Evolutionary conservation across 495 filamentous ascomycete genomes (phyloP), one percentile per base, ranked within the genome.

Genomic region (Aspergillus affinis): DNA sequence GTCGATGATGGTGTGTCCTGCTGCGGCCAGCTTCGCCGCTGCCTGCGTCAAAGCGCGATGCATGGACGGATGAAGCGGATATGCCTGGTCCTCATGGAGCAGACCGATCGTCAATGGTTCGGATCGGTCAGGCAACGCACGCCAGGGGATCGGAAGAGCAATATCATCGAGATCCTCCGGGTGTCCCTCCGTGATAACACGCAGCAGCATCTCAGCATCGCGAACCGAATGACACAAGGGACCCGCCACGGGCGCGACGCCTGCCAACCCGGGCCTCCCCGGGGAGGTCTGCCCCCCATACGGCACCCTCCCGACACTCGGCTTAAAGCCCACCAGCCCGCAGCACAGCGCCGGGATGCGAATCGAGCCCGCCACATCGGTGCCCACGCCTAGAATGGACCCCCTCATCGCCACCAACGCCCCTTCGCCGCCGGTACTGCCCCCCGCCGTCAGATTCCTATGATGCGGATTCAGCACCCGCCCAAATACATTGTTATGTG

Each of bases 281-380:
- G 67, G 7, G 76, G 82, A 48, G 67, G 58, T 62, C 19, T 65
- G 55, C 0, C 67, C 71, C 3, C 55, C 61, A 41, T 60, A 69
- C 0, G 88, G 87, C 0, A 89, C 68, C 15, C 86, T 75, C n/a
- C 71, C 75, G 17, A 71, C 66, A 0, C 81, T 87, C 0, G 88
- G 86, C 59, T 83, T 83, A 57, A 88, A 77, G 0, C 86, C 87
- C 63, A 79, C 86, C 0, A 86, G 54, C 15, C 84, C 86, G 56
- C 83, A 82, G 62, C 82, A 84, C 3, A 83, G 75, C 1, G 88
- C 84, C 0, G 88, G 88, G 36, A 75, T 77, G 0, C 86, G 76
- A 50, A 88, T 84, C 0, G 82, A 87, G 2, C 86, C 86, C 15
- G 65, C 88, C 59, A 89, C 83, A 58, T 91, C 88, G 0, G 82